Evolutionary conservation across 75 land plant species (phyloP).

Genomic region (Pinus albicaulis): DNA sequence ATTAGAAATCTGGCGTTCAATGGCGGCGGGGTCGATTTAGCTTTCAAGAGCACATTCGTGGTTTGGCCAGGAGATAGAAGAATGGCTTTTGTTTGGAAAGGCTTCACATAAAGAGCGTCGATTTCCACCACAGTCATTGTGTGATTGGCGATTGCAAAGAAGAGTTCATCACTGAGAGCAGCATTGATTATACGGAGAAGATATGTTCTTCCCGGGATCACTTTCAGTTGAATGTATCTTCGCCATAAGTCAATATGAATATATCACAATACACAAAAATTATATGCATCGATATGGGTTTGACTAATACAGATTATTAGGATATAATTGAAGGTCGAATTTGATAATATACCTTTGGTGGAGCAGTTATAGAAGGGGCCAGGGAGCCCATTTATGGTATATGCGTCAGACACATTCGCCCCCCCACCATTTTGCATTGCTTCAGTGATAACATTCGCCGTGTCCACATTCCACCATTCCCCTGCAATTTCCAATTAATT

Average conservation of each 20-base stretch:
- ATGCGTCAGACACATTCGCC: constrained; percentile 79
- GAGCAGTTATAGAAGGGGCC: constrained; percentile 67
- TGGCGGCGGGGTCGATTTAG: not conserved
- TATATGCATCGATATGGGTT: too few species aligned
- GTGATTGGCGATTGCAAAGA: too few species aligned
- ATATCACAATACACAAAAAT: too few species aligned
- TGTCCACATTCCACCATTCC: constrained; percentile 91
- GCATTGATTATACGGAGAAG: too few species aligned
- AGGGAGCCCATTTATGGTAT: constrained; percentile 81
- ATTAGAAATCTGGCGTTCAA: constrained; percentile 26
- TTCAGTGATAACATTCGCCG: constrained; percentile 59
- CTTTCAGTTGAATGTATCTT: too few species aligned
- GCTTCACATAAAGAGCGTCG: constrained; percentile 2
- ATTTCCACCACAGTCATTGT: too few species aligned
- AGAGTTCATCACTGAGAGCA: too few species aligned
- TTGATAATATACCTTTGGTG: not conserved
- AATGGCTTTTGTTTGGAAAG: constrained; percentile 25
- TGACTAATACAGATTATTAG: too few species aligned
- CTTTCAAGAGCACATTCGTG: constrained; percentile 27
- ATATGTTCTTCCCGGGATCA: too few species aligned
- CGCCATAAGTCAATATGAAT: too few species aligned
- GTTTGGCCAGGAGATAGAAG: constrained; percentile 59
- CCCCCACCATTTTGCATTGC: constrained; percentile 61
- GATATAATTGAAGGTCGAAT: too few species aligned
- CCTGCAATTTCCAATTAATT: constrained; percentile 28